A percentile compares a stretch with the other conserved stretches of the same genome.
Conservation (phyloP, 2,329 filamentous ascomycete genomes). For the Lecanosticta acicola region DNA sequence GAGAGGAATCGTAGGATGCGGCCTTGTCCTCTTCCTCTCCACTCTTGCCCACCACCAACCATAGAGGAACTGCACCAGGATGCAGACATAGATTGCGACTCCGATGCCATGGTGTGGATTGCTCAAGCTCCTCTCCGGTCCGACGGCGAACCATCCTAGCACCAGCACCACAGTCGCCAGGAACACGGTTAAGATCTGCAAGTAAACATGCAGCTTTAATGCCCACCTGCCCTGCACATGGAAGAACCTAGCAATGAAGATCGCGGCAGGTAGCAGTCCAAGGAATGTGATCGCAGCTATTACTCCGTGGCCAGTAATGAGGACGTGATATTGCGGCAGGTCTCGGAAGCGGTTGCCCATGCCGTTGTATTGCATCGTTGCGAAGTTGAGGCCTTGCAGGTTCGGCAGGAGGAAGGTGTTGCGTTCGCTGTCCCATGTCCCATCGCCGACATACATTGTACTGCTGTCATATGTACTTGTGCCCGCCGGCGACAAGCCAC, state of each 20-base stretch:
- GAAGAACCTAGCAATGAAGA: slow-evolving; percentile 69
- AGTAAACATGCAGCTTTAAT: slow-evolving; percentile 65
- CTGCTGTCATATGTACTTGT: slow-evolving; percentile 67
- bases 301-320: slow-evolving; percentile 67
- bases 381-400: slow-evolving; percentile 68
- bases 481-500: slow-evolving; percentile 59
- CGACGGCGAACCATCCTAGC: slow-evolving; percentile 73
- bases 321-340: slow-evolving; percentile 61
- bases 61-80: slow-evolving; percentile 65
- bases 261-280: slow-evolving; percentile 65
- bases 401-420: slow-evolving; percentile 76
- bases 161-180: slow-evolving; percentile 67
- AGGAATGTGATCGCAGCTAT: slow-evolving; percentile 69
- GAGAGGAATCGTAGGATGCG: slow-evolving; percentile 50
- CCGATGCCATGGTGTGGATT: slow-evolving; percentile 85
- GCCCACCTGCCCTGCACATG: slow-evolving; percentile 50
- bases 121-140: slow-evolving; percentile 62
- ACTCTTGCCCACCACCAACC: slow-evolving; percentile 59
- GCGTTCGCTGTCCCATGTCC: slow-evolving; percentile 73
- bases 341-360: slow-evolving; percentile 76
- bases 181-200: slow-evolving; percentile 64
- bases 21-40: slow-evolving; percentile 41
- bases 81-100: slow-evolving; percentile 67
- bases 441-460: slow-evolving; percentile 72
- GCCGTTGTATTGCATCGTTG: slow-evolving; percentile 80